Percentiles rank a stretch among this genome's conserved stretches.
phyloP scores from a whole-genome alignment of 805 yeast genomes.

The Metschnikowia amazonensis region DNA sequence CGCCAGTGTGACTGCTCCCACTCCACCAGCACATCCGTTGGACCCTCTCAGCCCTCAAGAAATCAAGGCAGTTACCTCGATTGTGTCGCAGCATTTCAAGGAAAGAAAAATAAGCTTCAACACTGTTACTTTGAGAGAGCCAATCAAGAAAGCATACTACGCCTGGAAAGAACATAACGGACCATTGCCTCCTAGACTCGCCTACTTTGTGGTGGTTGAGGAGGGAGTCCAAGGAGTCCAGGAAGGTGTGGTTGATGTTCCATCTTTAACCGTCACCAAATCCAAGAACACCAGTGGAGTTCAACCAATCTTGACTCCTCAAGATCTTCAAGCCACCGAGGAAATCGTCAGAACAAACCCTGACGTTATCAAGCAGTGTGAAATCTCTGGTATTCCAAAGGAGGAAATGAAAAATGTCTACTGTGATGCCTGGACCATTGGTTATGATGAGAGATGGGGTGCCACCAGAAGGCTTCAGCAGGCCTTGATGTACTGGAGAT shows the following conservation, averaged over 20 bases:
- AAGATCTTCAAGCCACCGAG: conserved; percentile 62
- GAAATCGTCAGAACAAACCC: conserved; percentile 66
- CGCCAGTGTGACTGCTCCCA: conserved; percentile 50
- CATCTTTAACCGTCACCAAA: conserved; percentile 43
- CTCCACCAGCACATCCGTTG: conserved; percentile 59
- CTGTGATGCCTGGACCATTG: conserved; percentile 70
- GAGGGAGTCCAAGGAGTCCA: conserved; percentile 57
- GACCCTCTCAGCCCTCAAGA: conserved; percentile 68
- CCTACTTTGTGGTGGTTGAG: conserved; percentile 60
- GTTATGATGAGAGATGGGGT: conserved; percentile 77
- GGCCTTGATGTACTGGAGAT: conserved; percentile 75
- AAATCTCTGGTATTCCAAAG: conserved; percentile 62
- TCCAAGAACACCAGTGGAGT: conserved; percentile 52
- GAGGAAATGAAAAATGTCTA: conserved; percentile 56
- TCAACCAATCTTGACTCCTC: conserved; percentile 72
- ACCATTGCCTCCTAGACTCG: conserved; percentile 64
- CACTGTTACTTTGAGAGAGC: conserved; percentile 69
- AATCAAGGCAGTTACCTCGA: conserved; percentile 52
- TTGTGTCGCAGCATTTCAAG: conserved; percentile 47
- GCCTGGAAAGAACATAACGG: conserved; percentile 63
- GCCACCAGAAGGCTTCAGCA: conserved; percentile 71
- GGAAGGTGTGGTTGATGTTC: conserved; percentile 67
- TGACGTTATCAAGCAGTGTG: conserved; percentile 67
- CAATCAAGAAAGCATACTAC: conserved; percentile 58
- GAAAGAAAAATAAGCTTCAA: conserved; percentile 53